These are phyloP conservation scores for Henckelia pumila DNA, from an alignment of 257 asterid species.

Conservation along the genomic window DNA sequence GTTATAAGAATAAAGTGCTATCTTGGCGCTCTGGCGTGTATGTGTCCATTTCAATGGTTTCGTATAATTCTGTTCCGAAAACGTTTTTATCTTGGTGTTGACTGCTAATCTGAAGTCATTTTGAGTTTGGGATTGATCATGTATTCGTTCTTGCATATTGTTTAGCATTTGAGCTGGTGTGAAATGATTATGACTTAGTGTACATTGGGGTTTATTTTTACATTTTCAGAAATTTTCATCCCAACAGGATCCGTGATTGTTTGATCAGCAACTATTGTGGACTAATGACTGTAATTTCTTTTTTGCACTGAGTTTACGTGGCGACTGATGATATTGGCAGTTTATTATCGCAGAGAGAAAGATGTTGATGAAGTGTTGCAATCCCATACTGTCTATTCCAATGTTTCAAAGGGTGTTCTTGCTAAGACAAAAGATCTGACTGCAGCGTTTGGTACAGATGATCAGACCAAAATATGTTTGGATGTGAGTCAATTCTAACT, in stretches of 20 bases:
- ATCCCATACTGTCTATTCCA: slow-evolving; percentile 78
- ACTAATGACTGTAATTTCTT: background rate
- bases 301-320: background rate
- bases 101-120: background rate
- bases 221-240: too few species aligned
- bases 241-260: too few species aligned
- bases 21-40: slow-evolving; percentile 95
- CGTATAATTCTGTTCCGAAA: background rate
- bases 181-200: too few species aligned
- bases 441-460: slow-evolving; percentile 82
- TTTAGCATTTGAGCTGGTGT: background rate
- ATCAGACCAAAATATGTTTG: slow-evolving; percentile 71
- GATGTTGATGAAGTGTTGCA: slow-evolving; percentile 97
- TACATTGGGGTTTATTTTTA: too few species aligned
- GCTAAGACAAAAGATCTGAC: slow-evolving; percentile 81
- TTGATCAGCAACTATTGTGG: too few species aligned
- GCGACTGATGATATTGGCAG: background rate
- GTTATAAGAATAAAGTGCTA: slow-evolving; percentile 96
- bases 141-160: background rate
- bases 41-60: background rate
- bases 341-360: slow-evolving; percentile 54
- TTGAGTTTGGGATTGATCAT: background rate
- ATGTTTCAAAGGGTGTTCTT: slow-evolving; percentile 89
- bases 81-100: slow-evolving; percentile 13
- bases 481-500: slow-evolving; percentile 45